Base-by-base conservation (phyloP, 495 filamentous ascomycete genomes). In the Thermothielavioides terrestris region DNA sequence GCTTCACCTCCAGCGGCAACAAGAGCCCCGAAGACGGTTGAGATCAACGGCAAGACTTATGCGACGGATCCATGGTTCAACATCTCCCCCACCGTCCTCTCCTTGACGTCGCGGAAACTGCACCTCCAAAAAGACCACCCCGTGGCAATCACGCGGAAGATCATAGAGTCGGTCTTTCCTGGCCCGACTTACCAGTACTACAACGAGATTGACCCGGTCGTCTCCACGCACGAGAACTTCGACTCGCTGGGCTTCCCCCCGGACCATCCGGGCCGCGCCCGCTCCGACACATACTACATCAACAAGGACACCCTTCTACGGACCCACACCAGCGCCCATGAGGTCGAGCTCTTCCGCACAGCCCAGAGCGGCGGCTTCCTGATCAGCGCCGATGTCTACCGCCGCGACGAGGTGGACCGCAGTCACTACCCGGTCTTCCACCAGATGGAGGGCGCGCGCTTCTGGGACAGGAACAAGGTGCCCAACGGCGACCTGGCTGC, bases 341-440 rank as follows among this genome's bases (percentile, higher is more conserved):
- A 98, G 66, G 84, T 83, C 27, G 86, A 92, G 32, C 81, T 85
- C 8, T 97, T 98, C 70, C 75, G 82, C 35, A 77, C 75, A n/a
- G 76, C 83, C 47, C 70, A 74, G 38, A 84, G 79, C 55, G 77
- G 83, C 28, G 92, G 92, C 5, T 98, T 86, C 60, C 83, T 94
- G 8, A 84, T 97, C 58, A 83, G 82, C 52, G 94, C 89, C n/a
- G 92, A 98, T 65, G 92, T 98, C 11, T 98, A 97, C 68, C 81
- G 92, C 18, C 78, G 92, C 49, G 92, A 98, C 77, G 89, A 90
- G 23, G 83, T 98, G 59, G 92, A 98, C 64, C 82, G 87, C 44
- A 87, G 80, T 56, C 92, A 98, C 66, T 96, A 95, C 73, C 92
- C 92, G 3, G 78, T 95, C 49, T 98, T 98, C 68, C 94, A 98